Base-by-base conservation (phyloP, 371 early-diverging fungal genomes). In the Saksenaea oblongispora region DNA sequence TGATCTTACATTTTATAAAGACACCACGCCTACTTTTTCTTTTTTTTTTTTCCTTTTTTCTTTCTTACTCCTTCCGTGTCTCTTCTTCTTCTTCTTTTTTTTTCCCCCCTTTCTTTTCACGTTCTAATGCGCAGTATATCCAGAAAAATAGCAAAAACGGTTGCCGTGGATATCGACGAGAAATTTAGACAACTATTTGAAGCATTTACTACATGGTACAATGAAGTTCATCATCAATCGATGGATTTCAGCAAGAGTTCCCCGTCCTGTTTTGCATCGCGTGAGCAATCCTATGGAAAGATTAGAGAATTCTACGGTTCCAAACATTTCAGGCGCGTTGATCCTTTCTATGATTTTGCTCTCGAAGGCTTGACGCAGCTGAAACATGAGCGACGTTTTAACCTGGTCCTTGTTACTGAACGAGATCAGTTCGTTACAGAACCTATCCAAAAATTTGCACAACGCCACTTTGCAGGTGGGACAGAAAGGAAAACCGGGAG, bases 91-190 rank as follows among this genome's bases (percentile, higher is more conserved):
- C 37, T 54, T 59, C 31, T 47, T 34, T 39, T 54, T 59, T 27
- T 51, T 26, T 53, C 54, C 24, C 34, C 41, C 27, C 14, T 63
- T 44, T 59, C 11, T 42, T 24, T 47, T 39, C 58, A 7, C 35
- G 14, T 22, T 24, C 37, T 8, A 28, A 56, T 56, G 57, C 57
- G 34, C 18, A 18, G 34, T 15, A 15, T 54, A 2, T n/a, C 27
- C 34, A 27, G 55, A 62, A 64, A 69, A 64, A 70, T 73, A 41
- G 70, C 75, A 39, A 79, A 77, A 60, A 65, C 77, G n/a, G 75
- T 84, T 65, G 84, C 80, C 56, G 80, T 81, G 44, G 79, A 82
- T 62, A 67, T 84, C 35, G 84, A 84, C 67, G 80, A 80, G 61
- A 82, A 80, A 65, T 69, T 84, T 4, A 71, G 78, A n/a, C 66